phyloP scores from a whole-genome alignment of 2,329 filamentous ascomycete species.

The Penicillium corylophilum region DNA sequence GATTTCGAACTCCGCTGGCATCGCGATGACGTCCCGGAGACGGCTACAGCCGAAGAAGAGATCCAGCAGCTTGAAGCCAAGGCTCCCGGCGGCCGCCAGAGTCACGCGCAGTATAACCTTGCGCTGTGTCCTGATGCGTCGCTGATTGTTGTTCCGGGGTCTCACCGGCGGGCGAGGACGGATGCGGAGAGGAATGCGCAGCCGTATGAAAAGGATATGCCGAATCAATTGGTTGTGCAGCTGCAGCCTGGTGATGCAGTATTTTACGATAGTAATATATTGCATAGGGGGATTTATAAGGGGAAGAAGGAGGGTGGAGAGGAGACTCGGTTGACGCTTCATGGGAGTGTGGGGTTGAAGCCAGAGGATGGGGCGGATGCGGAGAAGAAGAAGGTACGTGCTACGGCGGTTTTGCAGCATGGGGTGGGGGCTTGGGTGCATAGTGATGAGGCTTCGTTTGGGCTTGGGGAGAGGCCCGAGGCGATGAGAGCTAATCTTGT shows the following conservation, averaged over 20 bases:
- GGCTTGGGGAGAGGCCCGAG: constrained; percentile 40
- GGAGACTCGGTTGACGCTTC: constrained; percentile 43
- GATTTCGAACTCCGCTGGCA: constrained; percentile 82
- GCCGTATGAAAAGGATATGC: constrained; percentile 62
- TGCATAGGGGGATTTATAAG: constrained; percentile 51
- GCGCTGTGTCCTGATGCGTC: constrained; percentile 73
- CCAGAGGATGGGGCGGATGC: constrained; percentile 19
- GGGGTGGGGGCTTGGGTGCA: constrained; percentile 47
- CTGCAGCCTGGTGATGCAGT: constrained; percentile 74
- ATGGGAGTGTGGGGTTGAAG: constrained; percentile 45
- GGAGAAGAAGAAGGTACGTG: constrained; percentile 39
- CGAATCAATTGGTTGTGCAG: constrained; percentile 64
- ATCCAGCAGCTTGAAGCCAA: constrained; percentile 55
- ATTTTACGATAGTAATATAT: constrained; percentile 89
- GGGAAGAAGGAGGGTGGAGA: constrained; percentile 37
- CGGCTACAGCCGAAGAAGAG: constrained; percentile 67
- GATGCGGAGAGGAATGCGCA: constrained; percentile 65
- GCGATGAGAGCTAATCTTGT: constrained; percentile 46
- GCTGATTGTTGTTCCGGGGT: constrained; percentile 74
- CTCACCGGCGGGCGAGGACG: constrained; percentile 70
- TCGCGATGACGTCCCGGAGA: constrained; percentile 74
- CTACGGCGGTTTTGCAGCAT: constrained; percentile 48
- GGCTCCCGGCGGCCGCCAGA: constrained; percentile 49
- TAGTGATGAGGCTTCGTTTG: constrained; percentile 42
- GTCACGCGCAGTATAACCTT: constrained; percentile 85